phyloP scores from a whole-genome alignment of 2,329 filamentous ascomycete genomes.

The Lachnellula cervina region DNA sequence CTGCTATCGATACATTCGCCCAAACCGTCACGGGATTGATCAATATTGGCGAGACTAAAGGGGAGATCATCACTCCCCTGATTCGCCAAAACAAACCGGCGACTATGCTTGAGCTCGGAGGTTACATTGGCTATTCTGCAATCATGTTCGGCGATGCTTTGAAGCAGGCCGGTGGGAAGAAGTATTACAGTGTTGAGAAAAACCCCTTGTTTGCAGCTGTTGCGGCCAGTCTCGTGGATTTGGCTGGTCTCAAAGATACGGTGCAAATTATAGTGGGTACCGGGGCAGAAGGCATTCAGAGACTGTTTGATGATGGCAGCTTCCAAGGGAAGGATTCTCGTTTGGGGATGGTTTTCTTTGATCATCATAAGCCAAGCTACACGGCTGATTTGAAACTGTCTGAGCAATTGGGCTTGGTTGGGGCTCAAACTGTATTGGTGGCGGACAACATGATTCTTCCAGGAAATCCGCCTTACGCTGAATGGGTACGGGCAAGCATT shows the following conservation, averaged over 20 bases:
- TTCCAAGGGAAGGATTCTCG: constrained; percentile 53
- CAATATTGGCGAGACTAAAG: constrained; percentile 72
- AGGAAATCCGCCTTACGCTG: constrained; percentile 62
- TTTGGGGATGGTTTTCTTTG: constrained; percentile 61
- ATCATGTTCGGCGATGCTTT: constrained; percentile 68
- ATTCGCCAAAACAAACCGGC: constrained; percentile 63
- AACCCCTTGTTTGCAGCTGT: constrained; percentile 68
- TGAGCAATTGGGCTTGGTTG: constrained; percentile 52
- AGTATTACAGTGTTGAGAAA: constrained; percentile 65
- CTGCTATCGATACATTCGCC: constrained; percentile 62
- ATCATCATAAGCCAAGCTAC: constrained; percentile 74
- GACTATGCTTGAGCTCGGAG: constrained; percentile 70
- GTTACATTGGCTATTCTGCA: constrained; percentile 77
- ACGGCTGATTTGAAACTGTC: constrained; percentile 67
- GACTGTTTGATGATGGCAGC: constrained; percentile 48
- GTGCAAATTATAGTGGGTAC: constrained; percentile 66
- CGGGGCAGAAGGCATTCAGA: constrained; percentile 56
- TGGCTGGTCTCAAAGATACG: constrained; percentile 64
- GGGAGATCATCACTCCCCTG: constrained; percentile 60
- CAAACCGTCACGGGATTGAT: constrained; percentile 46
- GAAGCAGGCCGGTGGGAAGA: constrained; percentile 36
- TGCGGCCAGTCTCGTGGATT: constrained; percentile 59
- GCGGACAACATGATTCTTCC: constrained; percentile 68
- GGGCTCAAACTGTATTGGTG: constrained; percentile 41
- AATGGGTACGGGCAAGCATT: constrained; percentile 61